Percentiles rank a stretch among this genome's conserved stretches.
phyloP scores from a whole-genome alignment of 2,329 filamentous ascomycete species.

The Mycosphaerella sp. region DNA sequence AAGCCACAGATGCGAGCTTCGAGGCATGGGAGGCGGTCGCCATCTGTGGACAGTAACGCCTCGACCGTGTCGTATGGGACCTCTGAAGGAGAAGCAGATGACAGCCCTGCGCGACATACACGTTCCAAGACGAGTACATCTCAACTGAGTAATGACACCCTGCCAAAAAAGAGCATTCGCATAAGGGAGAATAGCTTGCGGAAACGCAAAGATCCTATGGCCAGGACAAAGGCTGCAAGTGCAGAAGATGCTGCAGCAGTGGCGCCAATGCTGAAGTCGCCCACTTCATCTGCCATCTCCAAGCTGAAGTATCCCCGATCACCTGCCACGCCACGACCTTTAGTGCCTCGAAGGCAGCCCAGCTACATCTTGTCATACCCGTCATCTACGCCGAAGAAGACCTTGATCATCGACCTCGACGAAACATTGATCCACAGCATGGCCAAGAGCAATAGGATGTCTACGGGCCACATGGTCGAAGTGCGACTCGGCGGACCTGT shows the following conservation, averaged over 20 bases:
- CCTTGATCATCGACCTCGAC: conserved; percentile 88
- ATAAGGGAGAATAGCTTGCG: conserved; percentile 78
- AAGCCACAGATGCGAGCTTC: conserved; percentile 27
- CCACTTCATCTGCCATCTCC: conserved; percentile 63
- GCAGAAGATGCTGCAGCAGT: conserved; percentile 43
- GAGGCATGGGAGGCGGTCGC: conserved; percentile 34
- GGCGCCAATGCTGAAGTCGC: conserved; percentile 80
- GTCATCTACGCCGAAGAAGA: conserved; percentile 68
- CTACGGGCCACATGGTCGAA: conserved; percentile 97
- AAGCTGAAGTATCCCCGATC: conserved; percentile 79
- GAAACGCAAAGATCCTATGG: conserved; percentile 64
- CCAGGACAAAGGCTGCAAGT: conserved; percentile 30
- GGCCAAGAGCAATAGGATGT: conserved; percentile 92
- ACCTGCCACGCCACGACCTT: conserved; percentile 78
- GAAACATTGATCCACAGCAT: conserved; percentile 98
- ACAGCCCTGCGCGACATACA: conserved; percentile 48
- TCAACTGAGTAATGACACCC: conserved; percentile 11
- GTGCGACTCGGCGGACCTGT: conserved; percentile 45
- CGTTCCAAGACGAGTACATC: conserved; percentile 53
- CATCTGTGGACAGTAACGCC: conserved; percentile 34
- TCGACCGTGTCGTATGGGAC: conserved; percentile 56
- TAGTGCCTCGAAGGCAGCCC: conserved; percentile 82
- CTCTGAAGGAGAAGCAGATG: conserved; percentile 54
- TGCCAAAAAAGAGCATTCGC: conserved; percentile 62
- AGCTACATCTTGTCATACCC: conserved; percentile 66